phyloP scores from a whole-genome alignment of 306 rosid species.

The Prinsepia uniflora region DNA sequence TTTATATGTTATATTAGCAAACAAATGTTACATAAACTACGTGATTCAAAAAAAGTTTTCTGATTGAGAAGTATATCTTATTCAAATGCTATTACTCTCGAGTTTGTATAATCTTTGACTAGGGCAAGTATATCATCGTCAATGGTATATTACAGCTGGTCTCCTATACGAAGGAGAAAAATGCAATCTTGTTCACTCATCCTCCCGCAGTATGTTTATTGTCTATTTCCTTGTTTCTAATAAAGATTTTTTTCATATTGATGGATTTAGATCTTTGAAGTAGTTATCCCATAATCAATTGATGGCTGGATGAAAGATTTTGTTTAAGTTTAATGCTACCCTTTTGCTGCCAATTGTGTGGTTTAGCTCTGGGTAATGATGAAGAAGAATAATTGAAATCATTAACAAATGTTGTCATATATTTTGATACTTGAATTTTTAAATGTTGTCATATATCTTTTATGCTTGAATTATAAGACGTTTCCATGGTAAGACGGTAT shows the following conservation, averaged over 20 bases:
- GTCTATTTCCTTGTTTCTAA: background rate
- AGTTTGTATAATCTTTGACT: conserved; percentile 15
- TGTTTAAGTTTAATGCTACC: too few relatives aligned
- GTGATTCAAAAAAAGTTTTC: background rate
- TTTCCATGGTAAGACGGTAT: background rate
- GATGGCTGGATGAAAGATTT: background rate
- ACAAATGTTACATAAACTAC: too few relatives aligned
- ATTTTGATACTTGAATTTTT: too few relatives aligned
- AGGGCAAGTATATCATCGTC: conserved; percentile 15
- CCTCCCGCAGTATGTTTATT: conserved; percentile 13
- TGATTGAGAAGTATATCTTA: background rate
- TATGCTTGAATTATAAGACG: background rate
- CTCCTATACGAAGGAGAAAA: conserved; percentile 14
- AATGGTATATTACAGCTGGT: conserved; percentile 19
- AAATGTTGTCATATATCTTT: background rate
- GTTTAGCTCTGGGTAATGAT: too few relatives aligned
- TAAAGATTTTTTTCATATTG: background rate
- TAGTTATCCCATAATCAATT: background rate
- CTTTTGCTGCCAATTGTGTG: background rate
- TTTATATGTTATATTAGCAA: background rate
- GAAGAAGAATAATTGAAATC: background rate
- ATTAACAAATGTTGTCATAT: too few relatives aligned
- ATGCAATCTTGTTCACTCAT: conserved; percentile 21
- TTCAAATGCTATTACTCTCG: background rate
- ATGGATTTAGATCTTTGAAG: background rate